Percentiles rank a stretch among this genome's conserved stretches.
These are phyloP conservation scores for Clohesyomyces aquaticus DNA, from an alignment of 495 filamentous ascomycete species.

Conservation along the genomic window DNA sequence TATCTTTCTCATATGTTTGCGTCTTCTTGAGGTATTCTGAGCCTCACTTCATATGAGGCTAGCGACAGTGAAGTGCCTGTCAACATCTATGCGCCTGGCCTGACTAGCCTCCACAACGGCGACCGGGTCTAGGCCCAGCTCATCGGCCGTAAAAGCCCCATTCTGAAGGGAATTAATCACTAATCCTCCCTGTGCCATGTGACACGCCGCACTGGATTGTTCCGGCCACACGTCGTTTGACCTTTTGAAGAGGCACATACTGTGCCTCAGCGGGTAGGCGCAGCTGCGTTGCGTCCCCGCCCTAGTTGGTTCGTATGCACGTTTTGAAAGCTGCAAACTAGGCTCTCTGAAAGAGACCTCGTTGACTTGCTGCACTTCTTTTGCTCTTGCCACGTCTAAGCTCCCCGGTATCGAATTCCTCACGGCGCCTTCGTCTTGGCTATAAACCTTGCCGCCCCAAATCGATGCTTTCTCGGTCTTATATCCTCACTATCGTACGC, in stretches of 20 bases:
- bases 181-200: not conserved
- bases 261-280: slow-evolving; percentile 1
- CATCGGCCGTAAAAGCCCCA: not conserved
- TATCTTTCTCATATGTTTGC: too few relatives aligned
- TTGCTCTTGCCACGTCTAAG: not conserved
- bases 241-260: not conserved
- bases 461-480: slow-evolving; percentile 14
- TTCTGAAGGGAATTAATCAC: not conserved
- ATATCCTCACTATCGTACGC: not conserved
- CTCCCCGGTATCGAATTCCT: too few relatives aligned
- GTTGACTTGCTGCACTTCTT: not conserved
- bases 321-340: too few relatives aligned
- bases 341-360: too few relatives aligned
- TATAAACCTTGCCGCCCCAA: slow-evolving; percentile 25
- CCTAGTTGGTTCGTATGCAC: too few relatives aligned
- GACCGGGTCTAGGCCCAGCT: not conserved
- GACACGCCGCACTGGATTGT: not conserved
- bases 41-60: not conserved
- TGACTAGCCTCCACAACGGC: not conserved
- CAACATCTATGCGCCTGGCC: not conserved
- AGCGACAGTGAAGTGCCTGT: not conserved
- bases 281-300: slow-evolving; percentile 7
- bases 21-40: not conserved
- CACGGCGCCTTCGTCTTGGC: not conserved
- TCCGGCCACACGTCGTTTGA: not conserved